These are phyloP conservation scores for Phytopythium litorale DNA, from an alignment of 352 stramenopile genomes.

Conservation along the genomic window DNA sequence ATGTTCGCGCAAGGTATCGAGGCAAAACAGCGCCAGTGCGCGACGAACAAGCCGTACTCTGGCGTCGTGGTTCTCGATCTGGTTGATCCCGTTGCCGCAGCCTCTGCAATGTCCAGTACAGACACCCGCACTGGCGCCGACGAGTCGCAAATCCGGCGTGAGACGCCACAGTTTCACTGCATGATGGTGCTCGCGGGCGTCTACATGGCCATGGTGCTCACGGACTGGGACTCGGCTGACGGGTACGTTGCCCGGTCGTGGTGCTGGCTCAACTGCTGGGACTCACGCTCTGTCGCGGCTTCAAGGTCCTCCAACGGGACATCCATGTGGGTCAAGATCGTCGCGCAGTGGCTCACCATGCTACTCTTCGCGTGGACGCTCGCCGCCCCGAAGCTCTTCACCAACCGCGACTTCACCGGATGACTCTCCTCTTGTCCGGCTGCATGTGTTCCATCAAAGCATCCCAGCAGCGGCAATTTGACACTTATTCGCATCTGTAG, in stretches of 20 bases:
- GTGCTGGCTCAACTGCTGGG: no score
- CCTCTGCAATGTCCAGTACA: constrained; percentile 29
- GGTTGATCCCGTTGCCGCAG: constrained; percentile 40
- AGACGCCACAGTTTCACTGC: constrained; percentile 93
- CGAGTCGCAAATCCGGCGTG: constrained; percentile 24
- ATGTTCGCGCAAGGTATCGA: constrained; percentile 34
- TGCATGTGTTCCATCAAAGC: background rate
- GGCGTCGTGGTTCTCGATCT: constrained; percentile 56
- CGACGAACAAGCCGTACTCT: constrained; percentile 13
- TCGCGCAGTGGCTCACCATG: constrained; percentile 92
- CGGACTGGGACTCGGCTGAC: constrained; percentile 90
- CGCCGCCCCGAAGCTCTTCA: constrained; percentile 92
- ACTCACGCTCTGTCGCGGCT: background rate
- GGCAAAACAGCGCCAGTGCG: constrained; percentile 13
- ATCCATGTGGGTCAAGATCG: constrained; percentile 96
- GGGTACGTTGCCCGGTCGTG: constrained; percentile 20
- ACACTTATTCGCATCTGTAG: background rate
- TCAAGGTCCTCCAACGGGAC: constrained; percentile 53
- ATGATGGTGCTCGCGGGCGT: constrained; percentile 90
- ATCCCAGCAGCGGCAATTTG: background rate
- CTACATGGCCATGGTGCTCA: constrained; percentile 95
- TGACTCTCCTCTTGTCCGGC: background rate
- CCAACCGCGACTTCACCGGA: constrained; percentile 88
- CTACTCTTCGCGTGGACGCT: constrained; percentile 94
- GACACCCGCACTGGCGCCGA: background rate